Percentiles rank a stretch among this genome's conserved stretches.
Conservation (phyloP, 2,329 filamentous ascomycete species). For the Pseudogymnoascus sp. region DNA sequence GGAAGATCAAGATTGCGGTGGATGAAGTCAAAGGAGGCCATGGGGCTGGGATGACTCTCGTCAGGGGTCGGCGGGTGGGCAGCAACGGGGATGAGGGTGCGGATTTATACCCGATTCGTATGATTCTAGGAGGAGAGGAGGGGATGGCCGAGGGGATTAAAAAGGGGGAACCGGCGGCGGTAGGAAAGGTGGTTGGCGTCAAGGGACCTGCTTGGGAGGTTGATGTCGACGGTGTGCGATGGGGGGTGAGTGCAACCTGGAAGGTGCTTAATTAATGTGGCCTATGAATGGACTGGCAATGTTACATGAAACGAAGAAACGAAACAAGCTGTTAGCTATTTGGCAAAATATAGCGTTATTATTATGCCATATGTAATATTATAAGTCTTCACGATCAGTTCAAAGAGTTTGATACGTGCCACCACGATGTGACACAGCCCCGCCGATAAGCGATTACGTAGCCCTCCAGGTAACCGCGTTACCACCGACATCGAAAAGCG, state of each 20-base stretch:
- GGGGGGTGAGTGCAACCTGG: slow-evolving; percentile 31
- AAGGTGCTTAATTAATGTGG: slow-evolving; percentile 21
- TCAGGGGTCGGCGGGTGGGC: slow-evolving; percentile 22
- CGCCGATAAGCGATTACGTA: slow-evolving; percentile 9
- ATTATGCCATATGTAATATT: neutral
- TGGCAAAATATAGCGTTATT: neutral
- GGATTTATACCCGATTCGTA: slow-evolving; percentile 14
- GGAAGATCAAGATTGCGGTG: slow-evolving; percentile 25
- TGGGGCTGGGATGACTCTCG: slow-evolving; percentile 23
- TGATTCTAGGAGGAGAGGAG: slow-evolving; percentile 28
- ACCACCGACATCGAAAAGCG: neutral
- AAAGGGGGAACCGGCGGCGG: slow-evolving; percentile 22
- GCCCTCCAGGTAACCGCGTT: neutral
- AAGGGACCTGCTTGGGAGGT: slow-evolving; percentile 30
- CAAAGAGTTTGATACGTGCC: neutral
- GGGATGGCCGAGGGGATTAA: slow-evolving; percentile 18
- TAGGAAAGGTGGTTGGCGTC: slow-evolving; percentile 25
- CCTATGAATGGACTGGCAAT: neutral
- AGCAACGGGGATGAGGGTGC: slow-evolving; percentile 16
- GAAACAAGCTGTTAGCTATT: neutral
- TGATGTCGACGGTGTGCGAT: slow-evolving; percentile 24
- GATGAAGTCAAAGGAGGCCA: slow-evolving; percentile 23
- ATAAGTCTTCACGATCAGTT: neutral
- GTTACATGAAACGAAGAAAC: neutral
- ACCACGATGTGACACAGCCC: neutral